Base-by-base conservation (phyloP, 768 basidiomycete genomes). In the Serendipita vermifera region DNA sequence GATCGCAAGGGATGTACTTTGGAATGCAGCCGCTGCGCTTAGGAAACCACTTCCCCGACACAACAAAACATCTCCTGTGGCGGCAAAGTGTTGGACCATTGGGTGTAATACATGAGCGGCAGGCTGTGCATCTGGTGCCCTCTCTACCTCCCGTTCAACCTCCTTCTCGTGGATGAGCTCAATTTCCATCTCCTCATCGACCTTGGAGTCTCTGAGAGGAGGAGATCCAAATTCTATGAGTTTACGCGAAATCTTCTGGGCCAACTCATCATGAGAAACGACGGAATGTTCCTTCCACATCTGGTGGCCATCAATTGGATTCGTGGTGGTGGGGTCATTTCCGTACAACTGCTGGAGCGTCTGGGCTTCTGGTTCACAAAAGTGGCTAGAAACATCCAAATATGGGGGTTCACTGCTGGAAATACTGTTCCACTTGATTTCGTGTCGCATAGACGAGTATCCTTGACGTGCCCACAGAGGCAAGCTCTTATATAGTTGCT, bases 181-280 rank as follows among this genome's bases (percentile, higher is more conserved):
- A 24, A 76, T 64, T 55, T 78, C 77, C 57, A 78, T 77, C 58
- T 78, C 77, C 59, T 77, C 75, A 27, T 71, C 71, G 62, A 74
- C 62, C 33, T 55, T 60, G 20, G 33, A n/a, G 58, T n/a, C 63
- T 58, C 11, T 48, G 33, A 3, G 70, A 32, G 1, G 58, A 41
- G 9, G 53, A 1, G 39, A 9, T 20, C 39, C 39, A 41, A 41
- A 41, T n/a, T 41, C 39, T 41, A 20, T 3, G 15, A 17, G 27
- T 41, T 26, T 5, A 9, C 26, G 9, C 5, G 2, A 20, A 1
- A 41, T 41, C 6, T n/a, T 5, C 2, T 41, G 39, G 7, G 27
- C 9, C 9, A 41, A 26, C 15, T 15, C 17, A 7, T 15, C 26
- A 24, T 15, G 39, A n/a, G n/a, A n/a, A n/a, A n/a, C n/a, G n/a